Conservation (phyloP, 179 eudicot genomes). For the Patellifolia procumbens region DNA sequence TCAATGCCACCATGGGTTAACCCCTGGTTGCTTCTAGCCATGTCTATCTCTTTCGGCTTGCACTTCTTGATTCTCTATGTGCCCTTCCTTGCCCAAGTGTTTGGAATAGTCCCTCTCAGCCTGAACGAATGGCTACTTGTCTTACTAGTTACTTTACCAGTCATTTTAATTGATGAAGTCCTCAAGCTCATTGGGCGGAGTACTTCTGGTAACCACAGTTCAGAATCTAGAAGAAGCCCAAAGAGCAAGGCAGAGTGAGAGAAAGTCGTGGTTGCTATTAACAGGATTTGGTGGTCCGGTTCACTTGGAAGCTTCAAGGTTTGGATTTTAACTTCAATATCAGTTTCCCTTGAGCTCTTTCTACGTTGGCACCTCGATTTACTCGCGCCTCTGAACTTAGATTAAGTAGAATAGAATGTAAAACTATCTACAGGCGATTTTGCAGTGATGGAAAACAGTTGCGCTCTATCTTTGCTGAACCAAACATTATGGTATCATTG, state of each 20-base stretch:
- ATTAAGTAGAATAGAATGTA: slow-evolving; percentile 29
- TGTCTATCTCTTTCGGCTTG: slow-evolving; percentile 84
- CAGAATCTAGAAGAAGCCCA: slow-evolving; percentile 21
- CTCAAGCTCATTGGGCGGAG: slow-evolving; percentile 77
- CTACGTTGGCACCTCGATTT: slow-evolving; percentile 27
- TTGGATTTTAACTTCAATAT: slow-evolving; percentile 10
- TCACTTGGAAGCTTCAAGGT: slow-evolving; percentile 29
- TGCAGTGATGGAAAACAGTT: slow-evolving; percentile 22
- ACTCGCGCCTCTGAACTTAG: slow-evolving; percentile 24
- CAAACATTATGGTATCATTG: slow-evolving; percentile 20
- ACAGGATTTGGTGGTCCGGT: background rate
- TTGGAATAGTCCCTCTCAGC: slow-evolving; percentile 83
- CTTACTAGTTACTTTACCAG: slow-evolving; percentile 72
- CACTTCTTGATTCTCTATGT: slow-evolving; percentile 82
- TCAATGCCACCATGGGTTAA: slow-evolving; percentile 99
- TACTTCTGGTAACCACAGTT: slow-evolving; percentile 43
- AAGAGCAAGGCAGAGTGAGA: slow-evolving; percentile 65
- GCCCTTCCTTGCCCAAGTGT: slow-evolving; percentile 77
- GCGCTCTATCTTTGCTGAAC: slow-evolving; percentile 22
- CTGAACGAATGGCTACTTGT: slow-evolving; percentile 85
- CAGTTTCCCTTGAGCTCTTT: slow-evolving; percentile 16
- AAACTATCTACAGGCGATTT: slow-evolving; percentile 29
- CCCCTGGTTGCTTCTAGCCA: slow-evolving; percentile 86
- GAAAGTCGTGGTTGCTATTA: slow-evolving; percentile 8
- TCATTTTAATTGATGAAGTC: slow-evolving; percentile 78